These are phyloP conservation scores for Vaccinium corymbosum DNA, from an alignment of 148 eudicot genomes.

Conservation along the genomic window DNA sequence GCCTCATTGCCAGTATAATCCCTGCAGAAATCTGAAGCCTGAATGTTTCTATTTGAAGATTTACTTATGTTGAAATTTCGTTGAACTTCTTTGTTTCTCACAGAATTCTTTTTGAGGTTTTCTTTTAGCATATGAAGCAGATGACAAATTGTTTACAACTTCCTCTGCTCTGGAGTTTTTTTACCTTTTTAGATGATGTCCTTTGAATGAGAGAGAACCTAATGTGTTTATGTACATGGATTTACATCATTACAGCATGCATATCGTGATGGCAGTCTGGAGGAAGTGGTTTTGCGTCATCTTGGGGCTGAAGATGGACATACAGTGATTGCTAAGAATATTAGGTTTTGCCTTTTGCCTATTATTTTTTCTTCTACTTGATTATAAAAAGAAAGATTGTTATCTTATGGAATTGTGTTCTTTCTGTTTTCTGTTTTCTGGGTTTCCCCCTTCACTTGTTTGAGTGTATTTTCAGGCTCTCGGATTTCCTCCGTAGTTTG, in stretches of 20 bases:
- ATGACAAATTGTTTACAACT: not conserved
- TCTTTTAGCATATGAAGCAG: not conserved
- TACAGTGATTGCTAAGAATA: constrained; percentile 63
- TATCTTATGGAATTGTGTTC: not conserved
- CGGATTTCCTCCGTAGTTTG: constrained; percentile 54
- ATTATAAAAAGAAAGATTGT: not conserved
- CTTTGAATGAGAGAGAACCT: constrained; percentile 14
- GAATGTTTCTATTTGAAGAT: not conserved
- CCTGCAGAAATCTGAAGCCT: not conserved
- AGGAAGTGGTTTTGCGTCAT: constrained; percentile 75
- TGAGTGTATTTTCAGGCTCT: constrained; percentile 36
- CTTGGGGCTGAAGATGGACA: constrained; percentile 76
- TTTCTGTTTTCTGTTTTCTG: constrained; percentile 1
- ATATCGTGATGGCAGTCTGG: constrained; percentile 73
- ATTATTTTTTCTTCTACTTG: not conserved
- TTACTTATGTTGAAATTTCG: not conserved
- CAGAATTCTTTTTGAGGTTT: not conserved
- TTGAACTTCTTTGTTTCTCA: not conserved
- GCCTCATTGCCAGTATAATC: not conserved
- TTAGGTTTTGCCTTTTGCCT: constrained; percentile 37
- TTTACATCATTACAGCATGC: constrained; percentile 52
- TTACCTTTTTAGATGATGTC: not conserved
- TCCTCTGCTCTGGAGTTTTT: constrained; percentile 2
- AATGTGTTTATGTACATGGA: not conserved
- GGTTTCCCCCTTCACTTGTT: not conserved